These are phyloP conservation scores for Hypomontagnella submonticulosa DNA, from an alignment of 495 filamentous ascomycete genomes.

Conservation along the genomic window DNA sequence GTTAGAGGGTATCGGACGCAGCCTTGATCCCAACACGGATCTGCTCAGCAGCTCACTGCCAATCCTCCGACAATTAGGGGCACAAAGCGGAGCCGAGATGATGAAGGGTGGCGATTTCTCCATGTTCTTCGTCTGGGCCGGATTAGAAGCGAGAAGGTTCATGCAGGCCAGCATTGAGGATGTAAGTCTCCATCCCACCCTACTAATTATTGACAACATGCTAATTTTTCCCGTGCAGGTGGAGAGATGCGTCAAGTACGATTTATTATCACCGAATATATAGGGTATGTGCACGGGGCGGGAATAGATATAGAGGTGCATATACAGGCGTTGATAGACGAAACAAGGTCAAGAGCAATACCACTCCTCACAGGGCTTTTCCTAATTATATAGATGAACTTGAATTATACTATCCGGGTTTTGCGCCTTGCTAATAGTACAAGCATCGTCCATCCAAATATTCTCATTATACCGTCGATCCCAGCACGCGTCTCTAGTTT, in stretches of 20 bases:
- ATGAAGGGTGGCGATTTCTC: constrained; percentile 80
- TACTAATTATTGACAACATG: background rate
- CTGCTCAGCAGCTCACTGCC: constrained; percentile 87
- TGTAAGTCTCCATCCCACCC: constrained; percentile 60
- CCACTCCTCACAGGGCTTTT: constrained; percentile 18
- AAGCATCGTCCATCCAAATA: background rate
- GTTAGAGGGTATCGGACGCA: constrained; percentile 92
- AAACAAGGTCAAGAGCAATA: constrained; percentile 3
- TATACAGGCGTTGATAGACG: constrained; percentile 30
- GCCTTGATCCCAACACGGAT: constrained; percentile 86
- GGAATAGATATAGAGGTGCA: constrained; percentile 29
- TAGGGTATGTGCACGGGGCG: constrained; percentile 50
- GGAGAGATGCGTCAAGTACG: constrained; percentile 85
- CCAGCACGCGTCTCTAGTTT: constrained; percentile 26
- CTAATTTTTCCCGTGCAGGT: constrained; percentile 56
- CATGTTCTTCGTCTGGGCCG: constrained; percentile 96
- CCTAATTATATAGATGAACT: constrained; percentile 18
- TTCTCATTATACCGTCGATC: constrained; percentile 1
- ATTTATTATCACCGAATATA: constrained; percentile 83
- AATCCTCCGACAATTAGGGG: constrained; percentile 88
- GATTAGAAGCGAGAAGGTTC: constrained; percentile 86
- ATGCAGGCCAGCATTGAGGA: constrained; percentile 89
- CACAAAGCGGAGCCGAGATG: constrained; percentile 75
- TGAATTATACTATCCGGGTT: constrained; percentile 21
- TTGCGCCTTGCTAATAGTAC: background rate